A percentile compares a stretch with the other conserved stretches of the same genome.
Conservation (phyloP, 2,329 filamentous ascomycete species). For the Ophiostoma triangulosporum region DNA sequence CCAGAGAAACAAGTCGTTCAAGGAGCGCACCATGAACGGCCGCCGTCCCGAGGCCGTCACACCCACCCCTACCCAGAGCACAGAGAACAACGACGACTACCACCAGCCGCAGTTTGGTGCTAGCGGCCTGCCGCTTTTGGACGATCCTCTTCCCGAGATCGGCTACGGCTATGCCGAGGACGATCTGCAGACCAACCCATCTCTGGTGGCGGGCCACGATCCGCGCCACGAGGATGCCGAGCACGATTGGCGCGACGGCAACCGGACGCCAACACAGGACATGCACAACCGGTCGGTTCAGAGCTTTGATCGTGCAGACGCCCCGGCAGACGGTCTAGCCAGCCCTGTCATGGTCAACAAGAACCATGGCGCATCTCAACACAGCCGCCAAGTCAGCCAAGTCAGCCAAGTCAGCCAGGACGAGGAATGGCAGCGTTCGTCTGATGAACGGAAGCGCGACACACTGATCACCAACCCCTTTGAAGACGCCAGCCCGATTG, state of each 20-base stretch:
- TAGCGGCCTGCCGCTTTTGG: conserved; percentile 53
- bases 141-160: conserved; percentile 65
- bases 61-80: conserved; percentile 40
- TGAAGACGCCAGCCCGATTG: conserved; percentile 49
- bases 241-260: conserved; percentile 19
- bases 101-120: conserved; percentile 47
- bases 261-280: conserved; percentile 23
- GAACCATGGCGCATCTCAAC: conserved; percentile 23
- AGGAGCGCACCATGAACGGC: conserved; percentile 45
- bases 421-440: conserved; percentile 51
- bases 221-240: conserved; percentile 30
- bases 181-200: conserved; percentile 65
- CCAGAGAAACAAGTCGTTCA: conserved; percentile 49
- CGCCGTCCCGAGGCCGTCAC: conserved; percentile 33
- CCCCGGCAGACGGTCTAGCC: conserved; percentile 30
- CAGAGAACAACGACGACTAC: conserved; percentile 40
- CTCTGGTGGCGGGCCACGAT: conserved; percentile 57
- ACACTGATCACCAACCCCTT: conserved; percentile 55
- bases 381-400: conserved; percentile 41
- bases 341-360: conserved; percentile 34
- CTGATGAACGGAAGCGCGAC: conserved; percentile 50
- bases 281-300: conserved; percentile 22
- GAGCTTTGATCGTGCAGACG: conserved; percentile 40
- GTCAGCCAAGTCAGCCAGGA: too few relatives aligned
- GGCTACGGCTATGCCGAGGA: conserved; percentile 54